Evolutionary conservation across 352 stramenopile genomes (phyloP), one percentile per base, ranked within the genome.

Genomic region (Phytophthora tentaculata): DNA sequence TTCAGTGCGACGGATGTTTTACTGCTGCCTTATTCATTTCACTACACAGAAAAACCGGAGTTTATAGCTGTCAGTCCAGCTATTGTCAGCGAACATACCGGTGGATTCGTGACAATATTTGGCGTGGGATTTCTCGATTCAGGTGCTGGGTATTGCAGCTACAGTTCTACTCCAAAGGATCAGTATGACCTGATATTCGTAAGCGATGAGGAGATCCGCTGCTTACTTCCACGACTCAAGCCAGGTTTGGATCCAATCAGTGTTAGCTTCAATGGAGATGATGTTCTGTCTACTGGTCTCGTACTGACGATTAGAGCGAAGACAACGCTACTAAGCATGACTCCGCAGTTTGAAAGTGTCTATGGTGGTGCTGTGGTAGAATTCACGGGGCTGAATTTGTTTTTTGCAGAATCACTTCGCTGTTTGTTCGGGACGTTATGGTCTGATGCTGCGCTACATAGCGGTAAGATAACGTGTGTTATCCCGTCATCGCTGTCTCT

Each of bases 361-460:
- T 61, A 64, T 20, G 80, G 80, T 3, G 77, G 77, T 14, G 67
- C 75, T 13, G 47, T 64, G 20, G 56, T 86, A 9, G 47, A 67
- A 50, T 71, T 88, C 48, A 49, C 60, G n/a, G 75, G 70, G 2
- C 24, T 69, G 8, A 76, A 86, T 54, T 28, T 83, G 17, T 73
- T 32, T 24, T 83, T 71, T 26, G 59, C 62, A 1, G 19, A 28
- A 24, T 73, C 64, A 1, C 43, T 88, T 37, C 51, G 16, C 3
- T 88, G 80, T 22, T 23, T 84, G 16, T 88, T 88, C 32, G 80
- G 73, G 9, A 32, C 39, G 5, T 61, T 28, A 17, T 65, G 58
- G 47, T 56, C 57, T 13, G 32, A 61, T 37, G 74, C 74, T 37
- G 39, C 37, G 8, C 45, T 83, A 23, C 44, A 59, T 7, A n/a